These are phyloP conservation scores for Tilletiaria anomala DNA, from an alignment of 1,284 basidiomycete genomes.

Conservation along the genomic window DNA sequence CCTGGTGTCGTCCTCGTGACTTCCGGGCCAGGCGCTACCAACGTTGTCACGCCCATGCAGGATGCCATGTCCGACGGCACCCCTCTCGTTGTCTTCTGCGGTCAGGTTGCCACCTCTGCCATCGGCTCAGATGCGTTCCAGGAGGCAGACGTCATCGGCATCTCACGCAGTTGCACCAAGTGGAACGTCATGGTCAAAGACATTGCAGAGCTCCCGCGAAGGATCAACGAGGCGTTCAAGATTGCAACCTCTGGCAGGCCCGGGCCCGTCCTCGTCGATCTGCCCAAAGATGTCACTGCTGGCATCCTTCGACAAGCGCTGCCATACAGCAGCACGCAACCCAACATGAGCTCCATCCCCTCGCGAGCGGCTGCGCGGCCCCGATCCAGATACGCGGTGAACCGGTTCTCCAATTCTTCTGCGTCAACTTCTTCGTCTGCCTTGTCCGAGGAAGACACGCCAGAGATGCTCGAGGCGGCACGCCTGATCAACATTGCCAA, in stretches of 20 bases:
- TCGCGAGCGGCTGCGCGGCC: constrained; percentile 29
- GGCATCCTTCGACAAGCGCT: constrained; percentile 72
- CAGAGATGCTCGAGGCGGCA: constrained; percentile 78
- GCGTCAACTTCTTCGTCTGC: background rate
- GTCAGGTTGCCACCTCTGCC: constrained; percentile 93
- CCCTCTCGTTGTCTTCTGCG: constrained; percentile 86
- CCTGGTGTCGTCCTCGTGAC: constrained; percentile 96
- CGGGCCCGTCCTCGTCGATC: constrained; percentile 89
- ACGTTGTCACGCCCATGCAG: constrained; percentile 95
- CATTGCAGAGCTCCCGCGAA: constrained; percentile 77
- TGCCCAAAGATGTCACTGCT: constrained; percentile 95
- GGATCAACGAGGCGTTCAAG: constrained; percentile 99
- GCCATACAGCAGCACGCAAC: constrained; percentile 73
- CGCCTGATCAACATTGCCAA: constrained; percentile 80
- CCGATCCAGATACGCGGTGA: constrained; percentile 4
- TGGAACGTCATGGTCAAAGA: constrained; percentile 99
- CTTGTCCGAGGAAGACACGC: constrained; percentile 1
- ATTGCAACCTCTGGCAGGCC: constrained; percentile 93
- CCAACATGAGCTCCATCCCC: constrained; percentile 47
- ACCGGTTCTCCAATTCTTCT: too few species aligned
- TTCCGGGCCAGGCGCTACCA: constrained; percentile 92
- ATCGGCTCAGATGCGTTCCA: constrained; percentile 98
- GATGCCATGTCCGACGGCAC: constrained; percentile 90
- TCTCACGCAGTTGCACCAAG: constrained; percentile 91
- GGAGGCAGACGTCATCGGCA: constrained; percentile 91